phyloP scores from a whole-genome alignment of 2,329 filamentous ascomycete genomes.

The Metarhizium robertsii region DNA sequence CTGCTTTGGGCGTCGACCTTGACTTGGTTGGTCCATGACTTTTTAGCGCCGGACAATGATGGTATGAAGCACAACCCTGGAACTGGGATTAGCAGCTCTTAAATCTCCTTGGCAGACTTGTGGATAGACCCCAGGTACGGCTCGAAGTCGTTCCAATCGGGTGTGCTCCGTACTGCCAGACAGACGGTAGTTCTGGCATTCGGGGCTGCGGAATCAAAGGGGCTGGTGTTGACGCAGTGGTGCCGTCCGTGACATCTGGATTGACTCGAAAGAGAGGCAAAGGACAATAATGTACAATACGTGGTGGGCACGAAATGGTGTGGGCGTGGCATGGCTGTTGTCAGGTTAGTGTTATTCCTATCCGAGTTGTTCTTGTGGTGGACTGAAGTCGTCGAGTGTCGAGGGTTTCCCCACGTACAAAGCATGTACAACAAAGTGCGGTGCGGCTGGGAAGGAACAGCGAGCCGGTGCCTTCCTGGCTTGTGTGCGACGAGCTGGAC shows the following conservation, averaged over 20 bases:
- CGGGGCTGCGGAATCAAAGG: no score
- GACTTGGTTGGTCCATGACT: not conserved
- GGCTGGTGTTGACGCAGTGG: no score
- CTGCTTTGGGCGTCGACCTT: not conserved
- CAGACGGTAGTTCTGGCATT: not conserved
- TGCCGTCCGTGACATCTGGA: no score
- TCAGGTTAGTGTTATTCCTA: no score
- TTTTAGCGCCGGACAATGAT: not conserved
- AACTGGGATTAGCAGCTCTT: not conserved
- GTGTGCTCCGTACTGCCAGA: not conserved
- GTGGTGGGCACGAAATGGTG: not conserved
- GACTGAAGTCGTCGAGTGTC: no score
- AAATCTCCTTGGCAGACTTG: not conserved
- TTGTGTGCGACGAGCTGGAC: not conserved
- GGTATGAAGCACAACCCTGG: not conserved
- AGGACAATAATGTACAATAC: no score
- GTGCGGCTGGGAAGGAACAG: not conserved
- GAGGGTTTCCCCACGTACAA: not conserved
- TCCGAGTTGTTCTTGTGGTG: not conserved
- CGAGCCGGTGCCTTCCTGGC: not conserved
- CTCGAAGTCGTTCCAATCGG: constrained; percentile 1
- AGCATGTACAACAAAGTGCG: not conserved
- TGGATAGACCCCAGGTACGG: not conserved
- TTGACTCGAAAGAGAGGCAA: no score
- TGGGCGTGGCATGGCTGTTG: not conserved